Conservation (phyloP, 148 eudicot genomes). For the Rhododendron griersonianum region DNA sequence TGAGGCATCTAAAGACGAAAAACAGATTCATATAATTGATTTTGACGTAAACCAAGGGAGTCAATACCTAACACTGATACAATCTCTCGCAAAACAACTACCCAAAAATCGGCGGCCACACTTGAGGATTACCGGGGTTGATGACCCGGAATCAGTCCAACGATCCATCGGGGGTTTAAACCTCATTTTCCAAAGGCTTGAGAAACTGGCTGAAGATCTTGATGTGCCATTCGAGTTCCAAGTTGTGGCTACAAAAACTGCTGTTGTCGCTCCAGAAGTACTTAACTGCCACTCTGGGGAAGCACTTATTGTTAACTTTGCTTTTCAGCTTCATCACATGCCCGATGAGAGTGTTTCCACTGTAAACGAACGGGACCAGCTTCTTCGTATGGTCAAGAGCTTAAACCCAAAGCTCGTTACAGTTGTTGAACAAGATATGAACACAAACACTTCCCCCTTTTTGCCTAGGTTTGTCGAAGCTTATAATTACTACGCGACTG, state of each 20-base stretch:
- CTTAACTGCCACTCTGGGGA: conserved; percentile 50
- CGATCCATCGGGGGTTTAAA: conserved; percentile 69
- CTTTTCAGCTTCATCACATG: conserved; percentile 94
- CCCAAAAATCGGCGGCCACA: conserved; percentile 32
- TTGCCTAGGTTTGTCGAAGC: conserved; percentile 70
- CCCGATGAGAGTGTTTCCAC: conserved; percentile 99
- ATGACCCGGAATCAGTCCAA: conserved; percentile 87
- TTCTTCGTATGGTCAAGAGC: conserved; percentile 80
- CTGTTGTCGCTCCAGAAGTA: conserved; percentile 45
- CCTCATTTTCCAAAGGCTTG: conserved; percentile 60
- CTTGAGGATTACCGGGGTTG: conserved; percentile 73
- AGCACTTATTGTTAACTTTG: conserved; percentile 75
- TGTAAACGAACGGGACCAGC: conserved; percentile 67
- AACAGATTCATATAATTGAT: conserved; percentile 64
- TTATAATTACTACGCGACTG: conserved; percentile 69
- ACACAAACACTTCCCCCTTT: conserved; percentile 90
- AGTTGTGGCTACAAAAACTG: conserved; percentile 53
- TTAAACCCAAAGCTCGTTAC: conserved; percentile 81
- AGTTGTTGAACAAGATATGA: conserved; percentile 87
- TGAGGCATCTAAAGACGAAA: conserved; percentile 59
- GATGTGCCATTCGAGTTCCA: conserved; percentile 62
- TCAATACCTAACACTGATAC: conserved; percentile 74
- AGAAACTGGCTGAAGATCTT: conserved; percentile 44
- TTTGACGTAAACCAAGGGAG: conserved; percentile 91
- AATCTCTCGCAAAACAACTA: conserved; percentile 45